Percentiles rank a stretch among this genome's conserved stretches.
phyloP scores from a whole-genome alignment of 129 eudicot species.

The Pulicaria dysenterica region DNA sequence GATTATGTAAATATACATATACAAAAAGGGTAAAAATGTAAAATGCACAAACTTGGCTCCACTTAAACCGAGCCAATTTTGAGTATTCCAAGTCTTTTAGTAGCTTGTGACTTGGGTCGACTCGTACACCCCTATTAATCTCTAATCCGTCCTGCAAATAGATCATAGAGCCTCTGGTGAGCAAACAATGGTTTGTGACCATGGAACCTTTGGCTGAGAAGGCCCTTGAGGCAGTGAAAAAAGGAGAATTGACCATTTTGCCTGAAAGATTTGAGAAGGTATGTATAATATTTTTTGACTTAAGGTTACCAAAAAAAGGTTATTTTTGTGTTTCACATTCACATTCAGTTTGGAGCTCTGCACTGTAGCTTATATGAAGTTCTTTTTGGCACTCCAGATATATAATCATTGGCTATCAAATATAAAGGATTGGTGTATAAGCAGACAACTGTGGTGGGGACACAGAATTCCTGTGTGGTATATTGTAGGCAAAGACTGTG shows the following conservation, averaged over 20 bases:
- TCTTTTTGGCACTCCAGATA: slow-evolving; percentile 51
- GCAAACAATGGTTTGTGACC: slow-evolving; percentile 97
- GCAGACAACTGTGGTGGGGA: slow-evolving; percentile 99
- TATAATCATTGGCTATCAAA: slow-evolving; percentile 95
- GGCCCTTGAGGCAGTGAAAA: slow-evolving; percentile 82
- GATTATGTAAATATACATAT: too few relatives aligned
- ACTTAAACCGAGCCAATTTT: too few relatives aligned
- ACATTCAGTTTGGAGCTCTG: too few relatives aligned
- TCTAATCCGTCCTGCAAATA: slow-evolving; percentile 30
- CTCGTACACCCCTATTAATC: too few relatives aligned
- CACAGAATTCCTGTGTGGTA: slow-evolving; percentile 99
- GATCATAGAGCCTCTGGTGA: slow-evolving; percentile 95
- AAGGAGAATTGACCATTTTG: slow-evolving; percentile 76
- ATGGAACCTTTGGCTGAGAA: slow-evolving; percentile 96
- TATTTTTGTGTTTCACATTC: neutral
- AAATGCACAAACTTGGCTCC: too few relatives aligned
- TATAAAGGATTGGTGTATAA: slow-evolving; percentile 99
- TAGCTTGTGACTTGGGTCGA: too few relatives aligned
- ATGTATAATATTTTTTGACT: slow-evolving; percentile 22
- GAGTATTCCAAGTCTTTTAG: too few relatives aligned
- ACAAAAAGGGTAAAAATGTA: too few relatives aligned
- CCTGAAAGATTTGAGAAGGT: slow-evolving; percentile 98
- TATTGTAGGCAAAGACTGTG: slow-evolving; percentile 77
- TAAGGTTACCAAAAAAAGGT: neutral
- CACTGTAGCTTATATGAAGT: neutral